These are phyloP conservation scores for Fomitopsis pulvina DNA, from an alignment of 768 basidiomycete genomes.

Conservation along the genomic window DNA sequence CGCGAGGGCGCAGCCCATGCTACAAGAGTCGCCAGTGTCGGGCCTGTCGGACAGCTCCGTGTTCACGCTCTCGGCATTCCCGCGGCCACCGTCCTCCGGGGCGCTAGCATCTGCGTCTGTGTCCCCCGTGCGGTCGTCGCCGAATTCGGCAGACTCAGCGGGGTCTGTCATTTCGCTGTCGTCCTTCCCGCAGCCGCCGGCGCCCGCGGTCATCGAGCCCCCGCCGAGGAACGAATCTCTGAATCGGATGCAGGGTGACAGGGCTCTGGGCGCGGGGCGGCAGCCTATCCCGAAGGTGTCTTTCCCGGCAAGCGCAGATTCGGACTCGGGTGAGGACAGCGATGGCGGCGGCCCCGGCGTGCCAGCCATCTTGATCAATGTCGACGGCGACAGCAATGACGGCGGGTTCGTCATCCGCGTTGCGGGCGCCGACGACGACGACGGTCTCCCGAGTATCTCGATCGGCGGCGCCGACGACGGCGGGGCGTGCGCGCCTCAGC, in stretches of 20 bases:
- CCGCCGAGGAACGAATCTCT: constrained; percentile 1
- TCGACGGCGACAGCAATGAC: constrained; percentile 4
- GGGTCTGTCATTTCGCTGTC: constrained; percentile 18
- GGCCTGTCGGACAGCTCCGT: neutral
- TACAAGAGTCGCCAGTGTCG: neutral
- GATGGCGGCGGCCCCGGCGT: constrained; percentile 17
- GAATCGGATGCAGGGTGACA: neutral
- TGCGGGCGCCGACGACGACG: constrained; percentile 16
- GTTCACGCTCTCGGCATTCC: constrained; percentile 1
- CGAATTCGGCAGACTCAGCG: constrained; percentile 8
- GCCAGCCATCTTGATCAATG: constrained; percentile 5
- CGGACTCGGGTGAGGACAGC: constrained; percentile 13
- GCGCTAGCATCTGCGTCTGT: neutral
- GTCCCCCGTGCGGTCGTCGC: constrained; percentile 7
- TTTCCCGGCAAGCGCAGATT: constrained; percentile 27
- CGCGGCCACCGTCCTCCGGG: neutral
- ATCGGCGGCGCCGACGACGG: constrained; percentile 12
- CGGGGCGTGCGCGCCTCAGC: constrained; percentile 10
- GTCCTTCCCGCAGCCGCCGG: constrained; percentile 19
- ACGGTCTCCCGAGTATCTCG: constrained; percentile 16
- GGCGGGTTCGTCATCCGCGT: constrained; percentile 25
- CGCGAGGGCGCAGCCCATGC: neutral
- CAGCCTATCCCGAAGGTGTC: constrained; percentile 34
- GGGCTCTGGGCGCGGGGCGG: neutral
- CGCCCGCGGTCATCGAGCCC: constrained; percentile 1